These are phyloP conservation scores for Glycine tomentella DNA, from an alignment of 306 rosid species.

Conservation along the genomic window DNA sequence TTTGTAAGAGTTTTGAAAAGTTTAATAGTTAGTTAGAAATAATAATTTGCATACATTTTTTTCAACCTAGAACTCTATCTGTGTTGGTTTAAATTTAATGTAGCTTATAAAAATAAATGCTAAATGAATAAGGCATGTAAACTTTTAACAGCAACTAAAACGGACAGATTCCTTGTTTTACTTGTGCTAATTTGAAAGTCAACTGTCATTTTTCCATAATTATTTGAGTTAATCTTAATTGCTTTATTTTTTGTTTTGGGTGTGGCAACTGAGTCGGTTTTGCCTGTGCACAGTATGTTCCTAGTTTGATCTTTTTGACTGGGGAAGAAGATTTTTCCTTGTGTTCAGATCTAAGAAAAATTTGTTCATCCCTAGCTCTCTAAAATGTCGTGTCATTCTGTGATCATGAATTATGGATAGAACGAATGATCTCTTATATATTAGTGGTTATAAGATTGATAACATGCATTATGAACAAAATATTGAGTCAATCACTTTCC, in stretches of 20 bases:
- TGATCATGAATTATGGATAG: background rate
- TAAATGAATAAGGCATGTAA: no score
- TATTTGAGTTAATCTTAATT: no score
- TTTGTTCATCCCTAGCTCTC: background rate
- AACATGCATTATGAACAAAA: background rate
- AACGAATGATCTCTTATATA: background rate
- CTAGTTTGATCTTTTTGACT: background rate
- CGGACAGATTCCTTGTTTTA: no score
- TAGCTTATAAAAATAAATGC: no score
- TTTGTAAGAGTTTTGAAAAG: background rate
- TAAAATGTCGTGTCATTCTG: background rate
- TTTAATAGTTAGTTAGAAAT: no score
- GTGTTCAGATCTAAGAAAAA: background rate
- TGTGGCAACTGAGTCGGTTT: background rate
- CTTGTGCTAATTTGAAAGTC: no score
- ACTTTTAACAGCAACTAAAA: no score
- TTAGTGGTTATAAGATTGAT: background rate
- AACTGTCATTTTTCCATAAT: no score
- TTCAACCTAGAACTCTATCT: no score
- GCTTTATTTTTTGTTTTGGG: background rate
- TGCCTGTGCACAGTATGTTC: background rate
- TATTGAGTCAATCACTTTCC: background rate
- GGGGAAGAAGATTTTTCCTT: background rate
- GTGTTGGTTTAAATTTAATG: no score
- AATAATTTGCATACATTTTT: no score